phyloP scores from a whole-genome alignment of 768 basidiomycete genomes.

The Suillus alpinus region DNA sequence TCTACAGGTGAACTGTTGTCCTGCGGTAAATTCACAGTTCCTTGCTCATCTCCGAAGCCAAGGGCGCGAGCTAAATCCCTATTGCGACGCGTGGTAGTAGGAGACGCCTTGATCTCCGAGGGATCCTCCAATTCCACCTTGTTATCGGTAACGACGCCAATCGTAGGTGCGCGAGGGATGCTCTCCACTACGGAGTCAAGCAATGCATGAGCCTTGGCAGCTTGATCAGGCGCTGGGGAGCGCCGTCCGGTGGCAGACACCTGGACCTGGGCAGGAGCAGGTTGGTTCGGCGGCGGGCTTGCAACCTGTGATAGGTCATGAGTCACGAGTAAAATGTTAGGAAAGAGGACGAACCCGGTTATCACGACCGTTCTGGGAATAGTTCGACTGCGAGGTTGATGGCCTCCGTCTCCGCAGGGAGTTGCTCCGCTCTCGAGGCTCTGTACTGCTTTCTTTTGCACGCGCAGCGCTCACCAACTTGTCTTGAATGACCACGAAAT shows the following conservation, averaged over 20 bases:
- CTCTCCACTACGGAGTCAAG: slow-evolving; percentile 61
- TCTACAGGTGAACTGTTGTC: slow-evolving; percentile 13
- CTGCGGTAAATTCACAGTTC: slow-evolving; percentile 2
- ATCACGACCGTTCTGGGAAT: slow-evolving; percentile 55
- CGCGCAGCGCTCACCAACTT: slow-evolving; percentile 65
- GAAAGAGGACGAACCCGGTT: slow-evolving; percentile 29
- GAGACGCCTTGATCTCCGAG: slow-evolving; percentile 38
- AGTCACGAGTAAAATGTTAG: slow-evolving; percentile 5
- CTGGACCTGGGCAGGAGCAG: slow-evolving; percentile 34
- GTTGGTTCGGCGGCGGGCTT: slow-evolving; percentile 52
- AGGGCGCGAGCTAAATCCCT: slow-evolving; percentile 75
- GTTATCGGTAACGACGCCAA: slow-evolving; percentile 19
- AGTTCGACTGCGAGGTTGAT: slow-evolving; percentile 81
- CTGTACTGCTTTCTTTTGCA: slow-evolving; percentile 54
- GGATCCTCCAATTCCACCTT: slow-evolving; percentile 23
- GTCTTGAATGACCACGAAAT: slow-evolving; percentile 73
- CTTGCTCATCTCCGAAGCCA: slow-evolving; percentile 52
- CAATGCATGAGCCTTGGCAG: slow-evolving; percentile 60
- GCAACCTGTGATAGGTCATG: slow-evolving; percentile 40
- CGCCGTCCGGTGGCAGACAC: slow-evolving; percentile 28
- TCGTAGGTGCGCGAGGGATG: slow-evolving; percentile 42
- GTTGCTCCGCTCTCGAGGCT: slow-evolving; percentile 58
- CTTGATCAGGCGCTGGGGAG: slow-evolving; percentile 44
- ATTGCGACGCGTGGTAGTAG: slow-evolving; percentile 56
- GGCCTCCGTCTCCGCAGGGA: slow-evolving; percentile 76